These are phyloP conservation scores for Aspergillus sp. DNA, from an alignment of 2,329 filamentous ascomycete genomes.

Conservation along the genomic window DNA sequence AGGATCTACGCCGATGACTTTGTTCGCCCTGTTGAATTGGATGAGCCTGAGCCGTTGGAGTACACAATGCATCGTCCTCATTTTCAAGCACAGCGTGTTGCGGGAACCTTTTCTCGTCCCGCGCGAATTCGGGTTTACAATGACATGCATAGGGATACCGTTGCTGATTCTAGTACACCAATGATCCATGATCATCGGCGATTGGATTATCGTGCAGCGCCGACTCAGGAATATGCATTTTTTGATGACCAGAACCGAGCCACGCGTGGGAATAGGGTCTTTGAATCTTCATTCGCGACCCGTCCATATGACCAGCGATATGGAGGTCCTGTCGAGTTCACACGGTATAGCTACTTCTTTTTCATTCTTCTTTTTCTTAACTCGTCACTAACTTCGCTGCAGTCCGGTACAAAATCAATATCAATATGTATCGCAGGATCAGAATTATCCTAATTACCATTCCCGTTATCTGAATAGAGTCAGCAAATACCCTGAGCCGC, in stretches of 20 bases:
- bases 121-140: constrained; percentile 7
- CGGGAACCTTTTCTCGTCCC: constrained; percentile 10
- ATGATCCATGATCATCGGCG: not conserved
- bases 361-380: not conserved
- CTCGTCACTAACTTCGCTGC: not conserved
- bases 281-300: constrained; percentile 6
- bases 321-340: constrained; percentile 7
- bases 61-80: constrained; percentile 11
- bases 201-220: not conserved
- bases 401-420: constrained; percentile 3
- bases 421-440: constrained; percentile 12
- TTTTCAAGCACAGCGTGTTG: constrained; percentile 8
- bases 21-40: constrained; percentile 25
- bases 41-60: constrained; percentile 15
- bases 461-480: constrained; percentile 17
- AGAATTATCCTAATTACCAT: constrained; percentile 16
- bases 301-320: constrained; percentile 10
- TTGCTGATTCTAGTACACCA: constrained; percentile 1
- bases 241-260: constrained; percentile 2
- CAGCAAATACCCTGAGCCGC: constrained; percentile 10
- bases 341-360: constrained; percentile 15
- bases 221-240: not conserved
- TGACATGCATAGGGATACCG: constrained; percentile 7
- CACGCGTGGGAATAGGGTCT: constrained; percentile 3
- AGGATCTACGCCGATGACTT: constrained; percentile 31